Base-by-base conservation (phyloP, 2,329 filamentous ascomycete genomes). In the Penicillium sp. region DNA sequence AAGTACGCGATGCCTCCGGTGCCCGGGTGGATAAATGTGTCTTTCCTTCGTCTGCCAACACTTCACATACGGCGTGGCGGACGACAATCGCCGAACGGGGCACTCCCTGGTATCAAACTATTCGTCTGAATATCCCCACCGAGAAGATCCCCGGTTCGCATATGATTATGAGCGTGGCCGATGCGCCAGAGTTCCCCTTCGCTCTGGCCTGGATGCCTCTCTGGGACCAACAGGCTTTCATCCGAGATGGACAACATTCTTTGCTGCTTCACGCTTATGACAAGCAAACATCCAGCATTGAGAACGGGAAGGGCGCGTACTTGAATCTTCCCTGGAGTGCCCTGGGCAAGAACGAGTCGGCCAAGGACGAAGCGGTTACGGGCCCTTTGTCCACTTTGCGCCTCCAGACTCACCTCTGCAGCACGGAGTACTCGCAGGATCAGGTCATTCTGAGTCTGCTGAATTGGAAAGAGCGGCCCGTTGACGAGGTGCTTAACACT, bases 361-460 rank as follows among this genome's bases (percentile, higher is more conserved):
- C 87, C 31, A 89, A 89, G 67, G 91, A 94, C 55, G 86, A 87
- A 71, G 82, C 84, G 54, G 85, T 92, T 2, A 91, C 89, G 5
- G 91, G 91, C 0, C 88, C 90, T 3, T 84, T 96, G 65, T 92
- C 94, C 3, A 86, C 87, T n/a, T 77, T 99, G 36, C 85, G 87
- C 13, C 79, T 96, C 11, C 86, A 90, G 60, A 96, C 93, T 0
- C 96, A 91, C 68, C 85, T 99, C 6, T 97, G 93, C 82, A 98
- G 95, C 77, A 99, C 95, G 0, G 86, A 88, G 60, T 96, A 96
- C 71, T 97, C 94, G 0, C 95, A 99, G 72, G 93, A 99, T 72
- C 89, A 93, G 56, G 86, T 89, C 16, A 85, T 99, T 11, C 79
- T 97, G 18, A 90, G 91, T 16, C 81, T 99, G 27, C 78, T 98